Evolutionary conservation across 2,329 filamentous ascomycete species (phyloP).

Genomic region (Aspergillus latus): DNA sequence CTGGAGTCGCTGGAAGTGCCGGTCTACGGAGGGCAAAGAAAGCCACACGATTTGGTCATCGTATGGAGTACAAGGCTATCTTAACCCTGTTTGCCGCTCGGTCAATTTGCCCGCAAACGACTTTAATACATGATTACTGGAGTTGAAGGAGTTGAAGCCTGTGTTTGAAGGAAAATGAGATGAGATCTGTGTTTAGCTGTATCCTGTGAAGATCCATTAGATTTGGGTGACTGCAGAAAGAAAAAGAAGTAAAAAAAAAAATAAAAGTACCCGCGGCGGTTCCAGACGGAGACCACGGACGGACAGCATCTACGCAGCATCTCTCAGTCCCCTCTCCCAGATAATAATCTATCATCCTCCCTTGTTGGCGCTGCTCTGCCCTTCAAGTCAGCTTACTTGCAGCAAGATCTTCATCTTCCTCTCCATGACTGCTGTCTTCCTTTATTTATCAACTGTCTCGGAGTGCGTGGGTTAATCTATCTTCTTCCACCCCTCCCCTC

Average conservation of each 20-base stretch:
- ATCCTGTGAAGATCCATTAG: constrained; percentile 6
- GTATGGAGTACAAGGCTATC: neutral
- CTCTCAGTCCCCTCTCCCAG: constrained; percentile 6
- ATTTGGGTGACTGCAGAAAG: constrained; percentile 3
- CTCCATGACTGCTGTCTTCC: constrained; percentile 23
- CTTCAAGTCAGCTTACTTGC: constrained; percentile 13
- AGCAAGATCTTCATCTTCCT: constrained; percentile 5
- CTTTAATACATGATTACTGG: neutral
- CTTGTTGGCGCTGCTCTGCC: constrained; percentile 1
- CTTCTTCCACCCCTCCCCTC: constrained; percentile 5
- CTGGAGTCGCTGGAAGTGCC: constrained; percentile 1
- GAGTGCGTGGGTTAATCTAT: constrained; percentile 21
- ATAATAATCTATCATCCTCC: neutral
- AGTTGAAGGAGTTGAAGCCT: too few relatives aligned
- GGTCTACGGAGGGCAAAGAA: constrained; percentile 5
- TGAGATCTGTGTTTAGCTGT: neutral
- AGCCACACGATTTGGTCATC: neutral
- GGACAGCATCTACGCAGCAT: constrained; percentile 9
- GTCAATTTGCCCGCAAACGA: neutral
- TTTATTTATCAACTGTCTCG: constrained; percentile 19
- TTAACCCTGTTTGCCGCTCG: constrained; percentile 4
- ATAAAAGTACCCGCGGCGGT: neutral
- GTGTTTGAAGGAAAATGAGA: neutral
- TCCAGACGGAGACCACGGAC: constrained; percentile 1
- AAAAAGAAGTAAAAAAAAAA: neutral